phyloP scores from a whole-genome alignment of 1,284 basidiomycete species.

The Tylopilus orsonianus region DNA sequence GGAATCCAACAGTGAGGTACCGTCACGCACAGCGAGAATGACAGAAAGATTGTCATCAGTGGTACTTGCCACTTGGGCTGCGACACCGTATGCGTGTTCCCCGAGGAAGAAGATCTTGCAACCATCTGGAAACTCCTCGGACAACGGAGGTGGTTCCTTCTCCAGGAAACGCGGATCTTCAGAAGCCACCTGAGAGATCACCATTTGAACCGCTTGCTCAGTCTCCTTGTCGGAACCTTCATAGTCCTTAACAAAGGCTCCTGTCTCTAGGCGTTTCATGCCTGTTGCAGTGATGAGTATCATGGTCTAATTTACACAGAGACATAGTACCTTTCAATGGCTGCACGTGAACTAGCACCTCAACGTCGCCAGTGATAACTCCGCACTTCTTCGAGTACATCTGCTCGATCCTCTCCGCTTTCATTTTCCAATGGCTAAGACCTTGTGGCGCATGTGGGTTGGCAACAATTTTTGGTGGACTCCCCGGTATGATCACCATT shows the following conservation, averaged over 20 bases:
- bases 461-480: constrained; percentile 57
- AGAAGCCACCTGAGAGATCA: constrained; percentile 72
- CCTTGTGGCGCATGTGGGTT: constrained; percentile 73
- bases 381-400: constrained; percentile 89
- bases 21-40: constrained; percentile 68
- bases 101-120: constrained; percentile 96
- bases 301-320: background rate
- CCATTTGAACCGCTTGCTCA: constrained; percentile 85
- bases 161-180: constrained; percentile 92
- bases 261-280: constrained; percentile 84
- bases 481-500: constrained; percentile 53
- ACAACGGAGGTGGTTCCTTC: constrained; percentile 76
- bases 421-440: constrained; percentile 71
- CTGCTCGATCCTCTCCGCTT: constrained; percentile 79
- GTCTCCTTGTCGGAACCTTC: constrained; percentile 79
- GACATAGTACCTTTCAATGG: constrained; percentile 76
- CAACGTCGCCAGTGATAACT: constrained; percentile 81
- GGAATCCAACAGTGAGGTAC: constrained; percentile 1
- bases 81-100: constrained; percentile 90
- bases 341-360: constrained; percentile 79
- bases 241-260: constrained; percentile 94
- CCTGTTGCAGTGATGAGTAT: constrained; percentile 46
- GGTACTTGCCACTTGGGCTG: constrained; percentile 83
- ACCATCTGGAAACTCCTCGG: constrained; percentile 88
- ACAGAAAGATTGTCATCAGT: constrained; percentile 71